A percentile compares a stretch with the other conserved stretches of the same genome.
Conservation (phyloP, 192 early-diverging fungal species). For the Martensiomyces pterosporus region DNA sequence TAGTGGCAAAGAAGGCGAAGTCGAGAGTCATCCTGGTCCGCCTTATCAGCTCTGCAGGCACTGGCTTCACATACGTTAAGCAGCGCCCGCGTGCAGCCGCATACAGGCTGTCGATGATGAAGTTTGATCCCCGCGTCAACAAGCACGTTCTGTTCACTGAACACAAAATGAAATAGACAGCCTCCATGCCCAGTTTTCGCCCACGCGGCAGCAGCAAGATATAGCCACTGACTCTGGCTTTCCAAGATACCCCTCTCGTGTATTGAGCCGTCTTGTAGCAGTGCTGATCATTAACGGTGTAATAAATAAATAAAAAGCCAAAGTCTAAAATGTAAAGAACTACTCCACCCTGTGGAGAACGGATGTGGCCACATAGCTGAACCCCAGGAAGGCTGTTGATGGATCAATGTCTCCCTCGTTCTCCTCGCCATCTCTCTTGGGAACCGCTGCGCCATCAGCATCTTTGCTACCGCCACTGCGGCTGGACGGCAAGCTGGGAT, state of each 20-base stretch:
- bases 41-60: conserved; percentile 82
- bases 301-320: neutral
- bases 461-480: too few relatives aligned
- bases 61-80: conserved; percentile 88
- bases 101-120: conserved; percentile 84
- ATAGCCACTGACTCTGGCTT: too few relatives aligned
- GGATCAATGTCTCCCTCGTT: conserved; percentile 28
- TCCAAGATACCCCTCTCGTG: too few relatives aligned
- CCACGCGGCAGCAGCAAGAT: too few relatives aligned
- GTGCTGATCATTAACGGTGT: too few relatives aligned
- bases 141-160: conserved; percentile 86
- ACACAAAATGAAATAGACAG: conserved; percentile 68
- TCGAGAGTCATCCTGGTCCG: conserved; percentile 82
- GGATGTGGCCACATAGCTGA: conserved; percentile 48
- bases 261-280: neutral
- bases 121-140: conserved; percentile 89
- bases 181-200: too few relatives aligned
- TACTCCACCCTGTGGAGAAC: conserved; percentile 35
- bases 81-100: conserved; percentile 67
- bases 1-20: conserved; percentile 83
- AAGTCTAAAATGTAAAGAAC: neutral
- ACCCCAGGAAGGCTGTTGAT: conserved; percentile 45
- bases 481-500: neutral
- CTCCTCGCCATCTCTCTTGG: neutral
- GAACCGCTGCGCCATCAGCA: neutral